A percentile compares a stretch with the other conserved stretches of the same genome.
phyloP scores from a whole-genome alignment of 805 yeast species.

The Tetrapisispora fleetii region DNA sequence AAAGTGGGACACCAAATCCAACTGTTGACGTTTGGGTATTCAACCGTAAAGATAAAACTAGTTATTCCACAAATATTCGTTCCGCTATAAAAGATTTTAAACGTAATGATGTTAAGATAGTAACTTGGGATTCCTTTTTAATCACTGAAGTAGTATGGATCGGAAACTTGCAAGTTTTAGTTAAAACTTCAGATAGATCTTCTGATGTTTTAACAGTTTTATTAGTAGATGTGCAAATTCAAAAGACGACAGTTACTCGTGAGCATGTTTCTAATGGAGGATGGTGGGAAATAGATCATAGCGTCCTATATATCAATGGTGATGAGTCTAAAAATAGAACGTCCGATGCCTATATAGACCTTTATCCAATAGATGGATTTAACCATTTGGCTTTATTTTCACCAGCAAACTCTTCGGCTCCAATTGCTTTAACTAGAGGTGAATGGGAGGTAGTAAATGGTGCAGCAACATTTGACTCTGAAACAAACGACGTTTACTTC shows the following conservation, averaged over 20 bases:
- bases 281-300: constrained; percentile 73
- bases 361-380: constrained; percentile 51
- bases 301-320: constrained; percentile 48
- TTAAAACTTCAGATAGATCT: constrained; percentile 53
- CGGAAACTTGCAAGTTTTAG: constrained; percentile 42
- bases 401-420: constrained; percentile 51
- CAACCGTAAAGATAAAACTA: constrained; percentile 25
- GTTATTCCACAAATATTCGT: constrained; percentile 35
- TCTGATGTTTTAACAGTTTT: constrained; percentile 55
- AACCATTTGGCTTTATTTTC: constrained; percentile 77
- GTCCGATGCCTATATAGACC: constrained; percentile 72
- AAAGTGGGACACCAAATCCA: constrained; percentile 75
- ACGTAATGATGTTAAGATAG: constrained; percentile 17
- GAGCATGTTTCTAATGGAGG: constrained; percentile 42
- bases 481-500: constrained; percentile 44
- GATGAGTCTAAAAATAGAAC: constrained; percentile 34
- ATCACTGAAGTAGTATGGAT: constrained; percentile 69
- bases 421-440: constrained; percentile 59
- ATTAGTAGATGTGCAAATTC: constrained; percentile 37
- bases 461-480: constrained; percentile 50
- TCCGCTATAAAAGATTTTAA: constrained; percentile 4
- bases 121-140: constrained; percentile 32
- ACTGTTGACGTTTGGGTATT: constrained; percentile 44
- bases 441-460: constrained; percentile 86
- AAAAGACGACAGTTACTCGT: constrained; percentile 36